Evolutionary conservation across 768 basidiomycete genomes (phyloP).

Genomic region (Leccinum barrowsii): DNA sequence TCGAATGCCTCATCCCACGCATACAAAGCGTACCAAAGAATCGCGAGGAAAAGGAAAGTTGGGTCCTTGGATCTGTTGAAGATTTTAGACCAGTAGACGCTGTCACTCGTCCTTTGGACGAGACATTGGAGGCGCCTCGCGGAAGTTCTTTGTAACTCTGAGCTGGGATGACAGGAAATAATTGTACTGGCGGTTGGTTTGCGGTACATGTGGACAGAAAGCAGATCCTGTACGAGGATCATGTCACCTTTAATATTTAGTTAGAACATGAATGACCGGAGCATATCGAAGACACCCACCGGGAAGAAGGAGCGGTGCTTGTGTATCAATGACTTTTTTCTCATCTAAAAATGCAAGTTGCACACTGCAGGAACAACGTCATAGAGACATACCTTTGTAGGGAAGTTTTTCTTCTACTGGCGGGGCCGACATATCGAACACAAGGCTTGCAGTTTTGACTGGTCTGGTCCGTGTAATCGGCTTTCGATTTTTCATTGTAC

Average conservation of each 20-base stretch:
- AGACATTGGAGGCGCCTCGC: conserved; percentile 29
- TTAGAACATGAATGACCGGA: not conserved
- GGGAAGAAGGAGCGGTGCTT: conserved; percentile 41
- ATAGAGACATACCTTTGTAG: conserved; percentile 14
- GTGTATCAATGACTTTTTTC: conserved; percentile 45
- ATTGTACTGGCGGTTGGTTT: conserved; percentile 24
- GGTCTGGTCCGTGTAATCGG: conserved; percentile 16
- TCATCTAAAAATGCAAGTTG: conserved; percentile 12
- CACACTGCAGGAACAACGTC: not conserved
- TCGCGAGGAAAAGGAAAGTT: conserved; percentile 50
- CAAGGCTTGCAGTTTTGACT: conserved; percentile 12
- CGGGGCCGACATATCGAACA: not conserved
- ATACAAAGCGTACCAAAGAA: conserved; percentile 59
- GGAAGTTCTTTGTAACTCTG: conserved; percentile 22
- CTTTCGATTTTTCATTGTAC: conserved; percentile 32
- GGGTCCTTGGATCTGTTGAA: conserved; percentile 39
- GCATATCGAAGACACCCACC: conserved; percentile 20
- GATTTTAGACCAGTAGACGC: conserved; percentile 35
- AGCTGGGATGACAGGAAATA: conserved; percentile 31
- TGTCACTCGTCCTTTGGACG: conserved; percentile 27
- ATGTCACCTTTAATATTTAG: conserved; percentile 8
- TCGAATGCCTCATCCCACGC: conserved; percentile 63
- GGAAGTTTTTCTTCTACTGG: conserved; percentile 1
- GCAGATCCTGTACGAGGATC: conserved; percentile 40
- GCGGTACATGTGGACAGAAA: conserved; percentile 52